A percentile compares a stretch with the other conserved stretches of the same genome.
Conservation (phyloP, 331 rosid species). For the Acacia concinna region DNA sequence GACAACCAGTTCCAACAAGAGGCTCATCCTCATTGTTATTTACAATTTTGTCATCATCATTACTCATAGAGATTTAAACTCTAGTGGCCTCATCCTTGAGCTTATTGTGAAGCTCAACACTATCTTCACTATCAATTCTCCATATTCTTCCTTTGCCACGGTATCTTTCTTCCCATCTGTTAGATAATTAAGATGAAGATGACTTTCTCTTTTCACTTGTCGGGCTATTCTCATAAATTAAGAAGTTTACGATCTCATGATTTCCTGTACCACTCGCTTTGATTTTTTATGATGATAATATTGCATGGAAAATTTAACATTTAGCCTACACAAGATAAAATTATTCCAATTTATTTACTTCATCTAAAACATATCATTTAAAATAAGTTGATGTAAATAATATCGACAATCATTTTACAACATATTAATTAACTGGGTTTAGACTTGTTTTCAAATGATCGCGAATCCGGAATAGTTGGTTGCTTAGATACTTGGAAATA, state of each 20-base stretch:
- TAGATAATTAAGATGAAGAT: background rate
- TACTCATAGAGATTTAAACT: background rate
- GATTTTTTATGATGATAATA: background rate
- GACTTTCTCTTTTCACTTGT: background rate
- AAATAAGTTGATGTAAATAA: background rate
- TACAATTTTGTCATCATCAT: background rate
- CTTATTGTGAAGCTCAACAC: background rate
- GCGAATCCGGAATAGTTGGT: too few species aligned
- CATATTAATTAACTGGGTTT: background rate
- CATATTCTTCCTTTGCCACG: background rate
- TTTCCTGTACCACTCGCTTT: background rate
- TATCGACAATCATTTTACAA: background rate
- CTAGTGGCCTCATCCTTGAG: background rate
- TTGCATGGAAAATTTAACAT: background rate
- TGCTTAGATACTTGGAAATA: too few species aligned
- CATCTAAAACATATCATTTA: too few species aligned
- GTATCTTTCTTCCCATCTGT: background rate
- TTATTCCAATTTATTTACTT: too few species aligned
- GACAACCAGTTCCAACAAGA: too few species aligned
- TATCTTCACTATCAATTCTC: background rate
- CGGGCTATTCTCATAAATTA: background rate
- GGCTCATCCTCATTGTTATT: background rate
- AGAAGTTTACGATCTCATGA: conserved; percentile 7
- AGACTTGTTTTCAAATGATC: background rate
- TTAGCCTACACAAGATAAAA: background rate